Base-by-base conservation (phyloP, 1,284 basidiomycete genomes). In the Microbotryum violaceum region DNA sequence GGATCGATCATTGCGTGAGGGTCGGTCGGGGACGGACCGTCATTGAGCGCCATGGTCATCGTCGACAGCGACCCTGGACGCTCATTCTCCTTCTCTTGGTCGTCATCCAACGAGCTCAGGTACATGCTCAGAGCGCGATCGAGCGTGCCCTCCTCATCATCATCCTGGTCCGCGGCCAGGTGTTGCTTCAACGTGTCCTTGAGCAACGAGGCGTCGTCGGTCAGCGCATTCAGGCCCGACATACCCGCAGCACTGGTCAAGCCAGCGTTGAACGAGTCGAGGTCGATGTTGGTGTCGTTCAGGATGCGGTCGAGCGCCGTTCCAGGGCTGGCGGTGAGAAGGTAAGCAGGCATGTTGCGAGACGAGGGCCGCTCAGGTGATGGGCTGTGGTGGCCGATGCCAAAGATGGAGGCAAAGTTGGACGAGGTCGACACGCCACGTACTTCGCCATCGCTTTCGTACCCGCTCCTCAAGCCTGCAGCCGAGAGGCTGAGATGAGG, bases 281-380 rank as follows among this genome's bases (percentile, higher is more conserved):
- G 31, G 45, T 58, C 65, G 47, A 67, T 57, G 51, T 59, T 67
- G 27, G 68, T 69, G 9, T 69, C 68, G 60, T 59, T 67, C 46
- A 69, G 60, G 20, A 69, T 64, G 25, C 68, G 59, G 53, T 65
- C 56, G 47, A 69, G 65, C 1, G 68, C 68, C 9, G 68, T 69
- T 9, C 68, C 68, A 1, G 68, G 68, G 44, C 68, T 69, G 6
- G 65, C 68, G n/a, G 68, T 67, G 33, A 69, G 60, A n/a, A 69
- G 61, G 56, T 67, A 69, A 45, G 55, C 57, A 12, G 68, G 65
- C 49, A 69, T 50, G 20, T 51, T 25, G 42, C 27, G 48, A 14
- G 21, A 8, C 20, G 29, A 21, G 29, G 49, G 12, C n/a, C 20
- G 21, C 14, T 42, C 49, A 10, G 65, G 68, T 20, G 63, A 67